These are phyloP conservation scores for Telfairia occidentalis DNA, from an alignment of 331 rosid genomes.

Conservation along the genomic window DNA sequence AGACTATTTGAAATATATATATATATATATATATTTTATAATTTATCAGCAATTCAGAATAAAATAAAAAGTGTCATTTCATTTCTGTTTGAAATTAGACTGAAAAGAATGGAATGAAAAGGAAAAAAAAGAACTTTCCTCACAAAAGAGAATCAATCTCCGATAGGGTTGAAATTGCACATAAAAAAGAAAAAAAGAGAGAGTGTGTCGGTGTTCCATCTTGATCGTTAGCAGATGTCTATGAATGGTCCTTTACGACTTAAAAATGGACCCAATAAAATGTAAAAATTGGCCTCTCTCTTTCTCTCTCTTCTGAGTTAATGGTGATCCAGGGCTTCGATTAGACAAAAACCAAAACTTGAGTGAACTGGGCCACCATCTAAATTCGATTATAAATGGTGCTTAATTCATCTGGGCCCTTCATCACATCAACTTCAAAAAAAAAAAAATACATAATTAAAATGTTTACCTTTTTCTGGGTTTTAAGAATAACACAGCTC, in stretches of 20 bases:
- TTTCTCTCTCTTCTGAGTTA: not conserved
- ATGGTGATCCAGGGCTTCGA: not conserved
- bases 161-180: not conserved
- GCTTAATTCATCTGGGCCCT: constrained; percentile 1
- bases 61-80: not conserved
- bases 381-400: not conserved
- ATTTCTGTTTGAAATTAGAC: not conserved
- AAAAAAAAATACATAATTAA: not conserved
- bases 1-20: not conserved
- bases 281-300: not conserved
- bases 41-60: not conserved
- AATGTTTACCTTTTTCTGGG: not conserved
- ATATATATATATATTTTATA: too few species aligned
- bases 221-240: not conserved
- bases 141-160: not conserved
- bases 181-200: not conserved
- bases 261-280: not conserved
- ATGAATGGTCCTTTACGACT: not conserved
- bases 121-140: not conserved
- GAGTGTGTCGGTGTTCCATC: not conserved
- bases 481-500: not conserved
- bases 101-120: not conserved
- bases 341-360: constrained; percentile 1
- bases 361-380: not conserved
- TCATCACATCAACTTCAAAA: not conserved